These are phyloP conservation scores for Stipa capillata DNA, from an alignment of 176 grass and related monocot genomes.

Conservation along the genomic window DNA sequence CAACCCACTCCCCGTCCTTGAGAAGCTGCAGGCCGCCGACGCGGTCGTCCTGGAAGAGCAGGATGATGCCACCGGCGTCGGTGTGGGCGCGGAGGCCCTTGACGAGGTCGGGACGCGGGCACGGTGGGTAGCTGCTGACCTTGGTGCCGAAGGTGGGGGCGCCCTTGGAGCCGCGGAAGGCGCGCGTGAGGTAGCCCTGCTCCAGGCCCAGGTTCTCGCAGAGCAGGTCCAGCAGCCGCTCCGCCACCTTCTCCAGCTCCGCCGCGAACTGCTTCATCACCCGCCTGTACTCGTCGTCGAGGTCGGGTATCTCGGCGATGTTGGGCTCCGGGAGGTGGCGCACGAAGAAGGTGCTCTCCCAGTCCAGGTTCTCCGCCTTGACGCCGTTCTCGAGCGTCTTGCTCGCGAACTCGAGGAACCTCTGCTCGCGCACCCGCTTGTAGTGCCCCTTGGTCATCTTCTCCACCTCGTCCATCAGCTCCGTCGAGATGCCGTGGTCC, in stretches of 20 bases:
- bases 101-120: conserved; percentile 72
- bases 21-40: conserved; percentile 72
- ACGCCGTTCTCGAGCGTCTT: conserved; percentile 27
- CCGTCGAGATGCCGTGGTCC: conserved; percentile 70
- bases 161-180: conserved; percentile 36
- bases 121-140: conserved; percentile 88
- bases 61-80: conserved; percentile 82
- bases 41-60: conserved; percentile 74
- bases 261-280: conserved; percentile 57
- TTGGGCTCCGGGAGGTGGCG: conserved; percentile 66
- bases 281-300: conserved; percentile 47
- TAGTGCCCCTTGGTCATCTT: conserved; percentile 84
- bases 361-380: conserved; percentile 52
- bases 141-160: conserved; percentile 77
- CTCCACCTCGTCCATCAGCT: conserved; percentile 90
- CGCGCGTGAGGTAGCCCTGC: conserved; percentile 37
- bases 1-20: conserved; percentile 64
- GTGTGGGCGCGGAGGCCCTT: conserved; percentile 82
- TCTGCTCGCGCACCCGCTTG: conserved; percentile 44
- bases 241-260: conserved; percentile 64
- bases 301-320: conserved; percentile 46
- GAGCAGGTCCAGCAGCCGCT: conserved; percentile 55
- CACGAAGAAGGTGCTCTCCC: conserved; percentile 72
- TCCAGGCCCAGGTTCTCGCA: conserved; percentile 72
- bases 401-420: conserved; percentile 74